phyloP scores from a whole-genome alignment of 129 eudicot species.

The Silybum marianum region DNA sequence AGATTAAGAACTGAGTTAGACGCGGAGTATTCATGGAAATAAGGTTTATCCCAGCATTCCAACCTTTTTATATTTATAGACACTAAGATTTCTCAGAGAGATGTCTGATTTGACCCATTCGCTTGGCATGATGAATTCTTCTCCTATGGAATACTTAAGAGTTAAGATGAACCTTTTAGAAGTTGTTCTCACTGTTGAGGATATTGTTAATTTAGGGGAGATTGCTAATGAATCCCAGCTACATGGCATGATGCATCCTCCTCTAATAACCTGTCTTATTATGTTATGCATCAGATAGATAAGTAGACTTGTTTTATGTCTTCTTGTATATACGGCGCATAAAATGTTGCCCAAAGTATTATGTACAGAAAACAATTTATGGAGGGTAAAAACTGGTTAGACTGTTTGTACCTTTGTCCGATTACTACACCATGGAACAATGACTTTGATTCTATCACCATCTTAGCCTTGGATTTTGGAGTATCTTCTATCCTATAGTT shows the following conservation, averaged over 20 bases:
- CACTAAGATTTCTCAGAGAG: neutral
- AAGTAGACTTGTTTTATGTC: neutral
- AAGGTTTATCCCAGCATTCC: neutral
- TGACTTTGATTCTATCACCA: neutral
- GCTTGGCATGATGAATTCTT: slow-evolving; percentile 12
- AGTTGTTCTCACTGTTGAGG: neutral
- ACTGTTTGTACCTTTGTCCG: neutral
- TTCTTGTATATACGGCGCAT: neutral
- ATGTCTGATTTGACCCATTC: slow-evolving; percentile 4
- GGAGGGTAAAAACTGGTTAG: slow-evolving; percentile 4
- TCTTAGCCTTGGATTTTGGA: neutral
- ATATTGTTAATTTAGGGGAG: neutral
- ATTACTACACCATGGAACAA: slow-evolving; percentile 9
- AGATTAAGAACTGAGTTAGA: neutral
- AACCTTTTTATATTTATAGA: neutral
- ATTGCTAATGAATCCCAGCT: slow-evolving; percentile 2
- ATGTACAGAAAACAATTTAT: neutral
- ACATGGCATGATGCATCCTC: slow-evolving; percentile 12
- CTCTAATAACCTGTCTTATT: neutral
- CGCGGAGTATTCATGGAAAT: neutral
- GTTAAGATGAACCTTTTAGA: neutral
- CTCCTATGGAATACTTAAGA: neutral
- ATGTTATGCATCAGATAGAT: neutral
- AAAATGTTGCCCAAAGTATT: neutral
- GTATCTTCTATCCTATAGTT: neutral